A percentile compares a stretch with the other conserved stretches of the same genome.
phyloP scores from a whole-genome alignment of 2,329 filamentous ascomycete genomes.

The Fusarium miscanthi region DNA sequence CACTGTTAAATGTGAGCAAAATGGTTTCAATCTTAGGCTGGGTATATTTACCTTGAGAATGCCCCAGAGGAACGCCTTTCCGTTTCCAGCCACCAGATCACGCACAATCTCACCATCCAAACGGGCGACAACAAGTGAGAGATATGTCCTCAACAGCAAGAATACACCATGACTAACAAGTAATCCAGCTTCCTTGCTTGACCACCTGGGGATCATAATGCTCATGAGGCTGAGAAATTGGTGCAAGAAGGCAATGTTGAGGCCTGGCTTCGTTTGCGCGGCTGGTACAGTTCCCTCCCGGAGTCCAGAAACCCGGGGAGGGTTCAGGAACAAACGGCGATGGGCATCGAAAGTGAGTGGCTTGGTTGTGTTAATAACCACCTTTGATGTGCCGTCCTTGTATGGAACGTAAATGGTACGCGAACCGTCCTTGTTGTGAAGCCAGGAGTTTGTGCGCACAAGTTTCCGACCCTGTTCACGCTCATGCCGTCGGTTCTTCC shows the following conservation, averaged over 20 bases:
- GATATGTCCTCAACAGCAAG: conserved; percentile 89
- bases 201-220: conserved; percentile 97
- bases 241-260: conserved; percentile 95
- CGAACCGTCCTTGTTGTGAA: conserved; percentile 93
- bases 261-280: conserved; percentile 88
- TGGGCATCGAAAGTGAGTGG: conserved; percentile 96
- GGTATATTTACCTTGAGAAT: conserved; percentile 74
- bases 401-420: conserved; percentile 96
- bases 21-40: background rate
- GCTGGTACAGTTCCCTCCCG: conserved; percentile 82
- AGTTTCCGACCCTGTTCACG: conserved; percentile 84
- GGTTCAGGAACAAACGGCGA: conserved; percentile 90
- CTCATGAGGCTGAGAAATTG: conserved; percentile 96
- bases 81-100: conserved; percentile 94
- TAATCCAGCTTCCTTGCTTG: conserved; percentile 93
- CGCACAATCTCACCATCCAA: conserved; percentile 96
- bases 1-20: conserved; percentile 62
- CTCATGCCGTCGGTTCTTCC: conserved; percentile 78
- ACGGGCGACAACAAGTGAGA: conserved; percentile 91
- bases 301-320: conserved; percentile 83
- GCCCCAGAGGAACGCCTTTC: conserved; percentile 86
- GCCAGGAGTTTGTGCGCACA: conserved; percentile 89
- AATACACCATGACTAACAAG: conserved; percentile 90
- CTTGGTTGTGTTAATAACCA: conserved; percentile 91
- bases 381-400: conserved; percentile 86